A percentile compares a stretch with the other conserved stretches of the same genome.
phyloP scores from a whole-genome alignment of 257 asterid genomes.

The Nicotiana otophora region DNA sequence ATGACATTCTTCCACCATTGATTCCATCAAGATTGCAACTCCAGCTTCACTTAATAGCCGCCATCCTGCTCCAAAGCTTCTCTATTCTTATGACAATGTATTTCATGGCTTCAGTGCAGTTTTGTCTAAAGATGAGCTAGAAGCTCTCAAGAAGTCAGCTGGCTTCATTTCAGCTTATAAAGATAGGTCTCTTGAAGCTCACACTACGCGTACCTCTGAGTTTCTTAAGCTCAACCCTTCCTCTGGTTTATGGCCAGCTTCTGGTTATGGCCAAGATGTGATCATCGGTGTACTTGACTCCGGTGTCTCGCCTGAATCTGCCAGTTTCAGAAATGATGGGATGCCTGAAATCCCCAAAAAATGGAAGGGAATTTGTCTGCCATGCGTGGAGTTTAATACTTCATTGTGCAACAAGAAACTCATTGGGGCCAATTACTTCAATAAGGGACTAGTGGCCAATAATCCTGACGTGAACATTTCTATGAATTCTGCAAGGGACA shows the following conservation, averaged over 20 bases:
- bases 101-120: slow-evolving; percentile 14
- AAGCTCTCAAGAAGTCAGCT: neutral
- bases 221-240: slow-evolving; percentile 3
- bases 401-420: slow-evolving; percentile 7
- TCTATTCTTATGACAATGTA: slow-evolving; percentile 11
- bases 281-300: slow-evolving; percentile 14
- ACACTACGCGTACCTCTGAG: slow-evolving; percentile 2
- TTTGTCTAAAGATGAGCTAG: slow-evolving; percentile 4
- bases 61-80: neutral
- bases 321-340: slow-evolving; percentile 8
- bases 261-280: slow-evolving; percentile 9
- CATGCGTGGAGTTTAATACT: neutral
- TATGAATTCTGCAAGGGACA: slow-evolving; percentile 15
- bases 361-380: slow-evolving; percentile 11
- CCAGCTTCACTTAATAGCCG: neutral
- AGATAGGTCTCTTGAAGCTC: neutral
- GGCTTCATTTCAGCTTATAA: slow-evolving; percentile 10
- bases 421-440: slow-evolving; percentile 14
- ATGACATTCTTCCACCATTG: neutral
- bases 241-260: slow-evolving; percentile 15
- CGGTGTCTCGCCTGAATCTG: slow-evolving; percentile 11
- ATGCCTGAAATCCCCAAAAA: slow-evolving; percentile 7
- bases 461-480: neutral
- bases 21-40: neutral
- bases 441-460: neutral